Conservation (phyloP, 768 basidiomycete species). For the Aureoboletus auriporus region DNA sequence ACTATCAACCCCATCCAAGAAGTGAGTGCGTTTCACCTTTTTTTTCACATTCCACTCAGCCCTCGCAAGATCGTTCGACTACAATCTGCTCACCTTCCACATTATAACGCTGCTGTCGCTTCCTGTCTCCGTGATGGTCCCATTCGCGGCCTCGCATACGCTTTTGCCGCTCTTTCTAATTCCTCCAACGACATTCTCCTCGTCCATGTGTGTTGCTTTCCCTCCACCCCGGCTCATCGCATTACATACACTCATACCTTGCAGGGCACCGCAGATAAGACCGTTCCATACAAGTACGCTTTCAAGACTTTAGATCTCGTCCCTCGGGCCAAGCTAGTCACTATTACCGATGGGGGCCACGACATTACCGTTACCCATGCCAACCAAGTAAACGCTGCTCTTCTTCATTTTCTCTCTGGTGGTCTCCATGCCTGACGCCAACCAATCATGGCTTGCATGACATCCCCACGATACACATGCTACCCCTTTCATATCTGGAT, state of each 20-base stretch:
- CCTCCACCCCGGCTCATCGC: neutral
- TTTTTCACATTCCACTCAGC: neutral
- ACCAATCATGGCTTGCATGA: neutral
- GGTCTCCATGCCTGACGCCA: neutral
- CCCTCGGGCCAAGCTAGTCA: slow-evolving; percentile 27
- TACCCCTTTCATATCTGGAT: slow-evolving; percentile 3
- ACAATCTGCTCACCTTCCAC: slow-evolving; percentile 71
- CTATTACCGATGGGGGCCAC: slow-evolving; percentile 27
- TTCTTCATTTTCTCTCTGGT: slow-evolving; percentile 25
- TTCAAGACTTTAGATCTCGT: slow-evolving; percentile 28
- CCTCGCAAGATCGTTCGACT: slow-evolving; percentile 59
- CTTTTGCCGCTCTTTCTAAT: slow-evolving; percentile 51
- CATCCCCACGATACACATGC: slow-evolving; percentile 3
- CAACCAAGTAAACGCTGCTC: slow-evolving; percentile 26
- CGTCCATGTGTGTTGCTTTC: slow-evolving; percentile 49
- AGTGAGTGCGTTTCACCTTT: slow-evolving; percentile 22
- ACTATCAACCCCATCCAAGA: slow-evolving; percentile 39
- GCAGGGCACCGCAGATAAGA: slow-evolving; percentile 31
- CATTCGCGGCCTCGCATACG: slow-evolving; percentile 53
- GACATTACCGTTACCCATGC: slow-evolving; percentile 32
- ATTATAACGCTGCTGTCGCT: slow-evolving; percentile 74
- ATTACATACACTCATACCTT: neutral
- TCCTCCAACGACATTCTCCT: slow-evolving; percentile 50
- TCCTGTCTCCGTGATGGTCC: slow-evolving; percentile 73
- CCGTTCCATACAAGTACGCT: slow-evolving; percentile 31